Evolutionary conservation across 208 protist species (phyloP).

Genomic region (Leishmania tarentolae): DNA sequence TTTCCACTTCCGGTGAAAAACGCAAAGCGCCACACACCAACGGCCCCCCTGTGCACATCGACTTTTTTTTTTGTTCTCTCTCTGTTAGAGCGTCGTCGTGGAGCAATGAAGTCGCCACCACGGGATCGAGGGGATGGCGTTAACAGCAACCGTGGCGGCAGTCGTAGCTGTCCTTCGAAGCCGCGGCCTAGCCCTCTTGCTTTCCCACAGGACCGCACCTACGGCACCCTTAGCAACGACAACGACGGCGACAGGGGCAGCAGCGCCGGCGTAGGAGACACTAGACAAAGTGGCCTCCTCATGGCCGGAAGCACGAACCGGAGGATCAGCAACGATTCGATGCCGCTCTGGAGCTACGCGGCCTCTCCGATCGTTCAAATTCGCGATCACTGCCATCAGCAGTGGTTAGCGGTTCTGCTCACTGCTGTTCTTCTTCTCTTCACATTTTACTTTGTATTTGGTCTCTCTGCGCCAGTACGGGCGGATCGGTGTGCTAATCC

Average conservation of each 20-base stretch:
- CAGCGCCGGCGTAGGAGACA: background rate
- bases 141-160: background rate
- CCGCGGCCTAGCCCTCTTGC: constrained; percentile 38
- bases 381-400: constrained; percentile 71
- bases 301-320: background rate
- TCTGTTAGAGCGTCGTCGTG: background rate
- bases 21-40: background rate
- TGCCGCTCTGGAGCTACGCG: constrained; percentile 45
- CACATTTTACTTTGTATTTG: constrained; percentile 62
- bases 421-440: constrained; percentile 50
- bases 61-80: background rate
- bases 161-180: constrained; percentile 13
- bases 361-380: constrained; percentile 49
- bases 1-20: too few species aligned
- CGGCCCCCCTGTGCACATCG: background rate
- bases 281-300: constrained; percentile 1
- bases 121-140: background rate
- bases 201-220: constrained; percentile 29
- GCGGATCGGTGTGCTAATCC: constrained; percentile 41
- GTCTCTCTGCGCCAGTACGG: constrained; percentile 28
- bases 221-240: constrained; percentile 35
- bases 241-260: background rate
- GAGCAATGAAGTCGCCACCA: background rate
- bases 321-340: background rate
- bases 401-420: constrained; percentile 62